phyloP scores from a whole-genome alignment of 106 monocot species.

The Apostasia shenzhenica region DNA sequence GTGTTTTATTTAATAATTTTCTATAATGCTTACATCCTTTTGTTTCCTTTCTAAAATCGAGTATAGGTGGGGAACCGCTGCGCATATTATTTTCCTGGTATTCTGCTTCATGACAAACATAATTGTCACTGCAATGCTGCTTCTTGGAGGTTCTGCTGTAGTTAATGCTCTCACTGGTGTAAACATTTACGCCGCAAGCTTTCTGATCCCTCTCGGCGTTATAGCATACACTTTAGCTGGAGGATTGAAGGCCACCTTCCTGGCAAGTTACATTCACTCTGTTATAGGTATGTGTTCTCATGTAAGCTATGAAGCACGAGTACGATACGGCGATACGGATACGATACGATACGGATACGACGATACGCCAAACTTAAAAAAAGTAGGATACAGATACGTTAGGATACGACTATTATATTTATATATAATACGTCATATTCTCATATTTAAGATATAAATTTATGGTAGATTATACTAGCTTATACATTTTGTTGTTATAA shows the following conservation, averaged over 20 bases:
- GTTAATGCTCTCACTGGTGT: conserved; percentile 93
- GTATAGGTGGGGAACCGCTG: conserved; percentile 84
- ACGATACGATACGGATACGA: too few relatives aligned
- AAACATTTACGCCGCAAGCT: conserved; percentile 86
- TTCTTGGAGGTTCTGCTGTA: conserved; percentile 94
- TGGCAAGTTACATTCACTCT: conserved; percentile 96
- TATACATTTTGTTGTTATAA: too few relatives aligned
- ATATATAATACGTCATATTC: too few relatives aligned
- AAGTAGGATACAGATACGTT: too few relatives aligned
- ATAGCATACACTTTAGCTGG: conserved; percentile 89
- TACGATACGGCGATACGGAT: too few relatives aligned
- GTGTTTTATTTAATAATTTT: background rate
- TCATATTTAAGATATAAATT: too few relatives aligned
- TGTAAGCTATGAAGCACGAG: too few relatives aligned
- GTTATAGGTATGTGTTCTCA: conserved; percentile 55
- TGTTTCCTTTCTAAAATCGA: background rate
- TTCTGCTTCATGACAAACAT: conserved; percentile 99
- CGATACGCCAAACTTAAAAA: too few relatives aligned
- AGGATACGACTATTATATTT: too few relatives aligned
- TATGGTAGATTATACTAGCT: too few relatives aligned
- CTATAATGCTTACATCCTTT: background rate
- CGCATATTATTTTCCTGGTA: conserved; percentile 75
- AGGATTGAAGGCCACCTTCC: conserved; percentile 93
- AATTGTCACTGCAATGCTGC: conserved; percentile 96
- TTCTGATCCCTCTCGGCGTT: conserved; percentile 90